Evolutionary conservation across 1,284 basidiomycete species (phyloP), one percentile per base, ranked within the genome.

Genomic region (Ceratobasidium sp.): DNA sequence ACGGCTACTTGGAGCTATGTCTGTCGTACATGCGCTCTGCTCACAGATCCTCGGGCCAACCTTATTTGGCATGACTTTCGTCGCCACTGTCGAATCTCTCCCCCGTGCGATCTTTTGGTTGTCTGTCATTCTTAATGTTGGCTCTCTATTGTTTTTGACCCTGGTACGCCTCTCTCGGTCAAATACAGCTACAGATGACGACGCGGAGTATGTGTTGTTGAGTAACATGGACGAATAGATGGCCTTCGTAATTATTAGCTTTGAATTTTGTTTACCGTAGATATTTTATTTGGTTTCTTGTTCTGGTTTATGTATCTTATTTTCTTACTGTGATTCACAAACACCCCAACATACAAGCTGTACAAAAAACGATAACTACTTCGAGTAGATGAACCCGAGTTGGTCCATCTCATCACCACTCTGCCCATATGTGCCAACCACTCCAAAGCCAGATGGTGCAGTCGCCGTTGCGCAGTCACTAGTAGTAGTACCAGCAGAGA

Each of bases 1-100:
- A 0, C 84, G 83, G 74, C 82, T 94, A 14, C 93, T 93, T 78
- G 92, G 92, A 14, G 89, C 87, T 1, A 77, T 94, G 74, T 88
- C 88, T 73, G 90, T 94, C 43, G 77, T 93, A 11, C 87, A 90
- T 41, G 66, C 75, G 5, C 44, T 78, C 57, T 73, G 87, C 75
- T 82, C 83, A 9, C 74, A 73, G 41, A 73, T 79, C 62, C n/a
- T 90, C 9, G 89, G 89, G 0, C 90, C 90, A 0, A 80, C 86
- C 16, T 26, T 91, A 23, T 91, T 88, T 76, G 88, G 89, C 1
- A 63, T 87, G 35, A 82, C 88, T 14, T 92, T 87, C 78, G 82
- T 87, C 78, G 84, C 83, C 72, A 91, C 89, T 1, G 89, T 91
- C 21, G 85, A 82, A 7, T 84, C 82, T 4, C 86, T 86, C 77